phyloP scores from a whole-genome alignment of 768 basidiomycete species.

The Kwoniella bestiolae region DNA sequence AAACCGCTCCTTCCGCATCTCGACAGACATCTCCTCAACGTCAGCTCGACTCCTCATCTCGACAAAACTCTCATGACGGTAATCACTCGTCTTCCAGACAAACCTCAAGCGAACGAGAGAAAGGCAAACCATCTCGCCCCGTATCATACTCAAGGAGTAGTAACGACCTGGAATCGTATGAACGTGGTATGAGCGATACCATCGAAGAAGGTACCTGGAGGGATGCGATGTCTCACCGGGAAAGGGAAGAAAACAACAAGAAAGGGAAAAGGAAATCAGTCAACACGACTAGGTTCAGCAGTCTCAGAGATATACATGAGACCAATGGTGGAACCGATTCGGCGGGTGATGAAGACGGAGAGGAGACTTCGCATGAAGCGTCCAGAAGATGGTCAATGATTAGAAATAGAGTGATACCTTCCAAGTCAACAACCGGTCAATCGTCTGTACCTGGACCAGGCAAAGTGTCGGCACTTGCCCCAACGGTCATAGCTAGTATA shows the following conservation, averaged over 20 bases:
- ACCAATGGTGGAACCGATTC: too few relatives aligned
- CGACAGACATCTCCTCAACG: background rate
- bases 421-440: slow-evolving; percentile 10
- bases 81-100: slow-evolving; percentile 1
- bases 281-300: slow-evolving; percentile 24
- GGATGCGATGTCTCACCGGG: slow-evolving; percentile 4
- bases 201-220: slow-evolving; percentile 25
- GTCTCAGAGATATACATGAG: slow-evolving; percentile 16
- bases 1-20: background rate
- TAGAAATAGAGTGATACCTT: slow-evolving; percentile 44
- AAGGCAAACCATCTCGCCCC: slow-evolving; percentile 6
- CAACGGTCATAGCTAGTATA: slow-evolving; percentile 45
- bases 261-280: slow-evolving; percentile 9
- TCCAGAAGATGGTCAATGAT: slow-evolving; percentile 49
- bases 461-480: slow-evolving; percentile 43
- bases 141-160: slow-evolving; percentile 1
- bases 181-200: slow-evolving; percentile 21
- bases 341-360: slow-evolving; percentile 14
- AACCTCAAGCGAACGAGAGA: slow-evolving; percentile 18
- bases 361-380: slow-evolving; percentile 19
- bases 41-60: background rate
- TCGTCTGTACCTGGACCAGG: slow-evolving; percentile 27
- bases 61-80: background rate
- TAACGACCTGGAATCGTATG: slow-evolving; percentile 25
- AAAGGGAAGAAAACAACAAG: background rate